Percentiles rank a stretch among this genome's conserved stretches.
Conservation (phyloP, 805 yeast species). For the Hanseniaspora lachancei region DNA sequence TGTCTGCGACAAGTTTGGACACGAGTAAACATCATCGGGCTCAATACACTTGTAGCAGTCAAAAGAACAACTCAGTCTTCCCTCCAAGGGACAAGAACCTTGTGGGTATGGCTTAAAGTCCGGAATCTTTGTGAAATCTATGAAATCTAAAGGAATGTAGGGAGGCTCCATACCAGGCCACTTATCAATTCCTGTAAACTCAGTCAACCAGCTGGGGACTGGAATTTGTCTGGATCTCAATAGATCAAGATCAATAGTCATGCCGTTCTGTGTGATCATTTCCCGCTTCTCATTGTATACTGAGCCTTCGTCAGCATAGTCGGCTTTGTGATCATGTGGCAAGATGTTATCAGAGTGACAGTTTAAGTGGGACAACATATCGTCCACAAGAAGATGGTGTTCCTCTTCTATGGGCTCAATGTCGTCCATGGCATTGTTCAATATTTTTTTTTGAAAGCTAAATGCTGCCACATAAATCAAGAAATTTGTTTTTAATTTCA, state of each 20-base stretch:
- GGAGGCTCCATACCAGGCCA: slow-evolving; percentile 92
- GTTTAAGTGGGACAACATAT: background rate
- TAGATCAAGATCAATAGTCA: slow-evolving; percentile 2
- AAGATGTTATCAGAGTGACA: background rate
- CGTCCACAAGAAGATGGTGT: background rate
- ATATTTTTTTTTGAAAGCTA: background rate
- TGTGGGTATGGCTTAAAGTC: slow-evolving; percentile 35
- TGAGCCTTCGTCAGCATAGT: background rate
- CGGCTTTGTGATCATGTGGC: background rate
- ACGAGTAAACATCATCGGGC: slow-evolving; percentile 62
- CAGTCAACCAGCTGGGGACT: slow-evolving; percentile 69
- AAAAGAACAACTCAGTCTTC: slow-evolving; percentile 56
- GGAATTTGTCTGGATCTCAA: slow-evolving; percentile 27
- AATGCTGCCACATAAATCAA: background rate
- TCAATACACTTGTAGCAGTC: slow-evolving; percentile 73
- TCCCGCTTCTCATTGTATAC: background rate
- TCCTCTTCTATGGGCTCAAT: background rate
- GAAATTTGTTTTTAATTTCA: background rate
- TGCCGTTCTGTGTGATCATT: background rate
- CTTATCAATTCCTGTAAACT: slow-evolving; percentile 52
- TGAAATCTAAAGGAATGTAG: slow-evolving; percentile 64
- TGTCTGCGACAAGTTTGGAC: slow-evolving; percentile 66
- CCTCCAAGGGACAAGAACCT: slow-evolving; percentile 44
- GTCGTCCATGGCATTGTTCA: background rate
- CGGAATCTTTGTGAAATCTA: slow-evolving; percentile 45